A percentile compares a stretch with the other conserved stretches of the same genome.
Conservation (phyloP, 192 early-diverging fungal genomes). For the Coemansia sp. region DNA sequence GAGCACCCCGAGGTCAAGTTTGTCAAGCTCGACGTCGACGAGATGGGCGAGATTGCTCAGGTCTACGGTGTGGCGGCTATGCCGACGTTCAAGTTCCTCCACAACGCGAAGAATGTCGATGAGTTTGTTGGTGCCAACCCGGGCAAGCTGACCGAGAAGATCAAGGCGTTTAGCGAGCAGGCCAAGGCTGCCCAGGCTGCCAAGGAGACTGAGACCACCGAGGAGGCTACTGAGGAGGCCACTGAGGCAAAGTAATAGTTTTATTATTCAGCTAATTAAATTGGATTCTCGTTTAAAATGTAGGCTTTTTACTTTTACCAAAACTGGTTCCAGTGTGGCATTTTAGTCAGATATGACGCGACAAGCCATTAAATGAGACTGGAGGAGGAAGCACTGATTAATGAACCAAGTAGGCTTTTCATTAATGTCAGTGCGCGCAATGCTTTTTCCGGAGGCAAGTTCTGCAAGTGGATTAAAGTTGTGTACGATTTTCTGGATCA, state of each 20-base stretch:
- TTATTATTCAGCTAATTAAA: no score
- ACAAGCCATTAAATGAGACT: no score
- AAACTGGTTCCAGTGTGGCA: no score
- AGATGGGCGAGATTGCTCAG: conserved; percentile 47
- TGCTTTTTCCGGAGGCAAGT: no score
- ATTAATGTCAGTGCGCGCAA: no score
- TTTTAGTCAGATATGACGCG: no score
- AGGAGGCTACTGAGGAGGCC: conserved; percentile 4
- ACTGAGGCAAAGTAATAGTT: background rate
- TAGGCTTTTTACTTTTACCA: no score
- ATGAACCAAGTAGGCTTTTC: no score
- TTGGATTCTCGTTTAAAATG: no score
- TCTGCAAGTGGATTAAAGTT: no score
- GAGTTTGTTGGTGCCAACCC: conserved; percentile 41
- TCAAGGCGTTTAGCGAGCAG: conserved; percentile 11
- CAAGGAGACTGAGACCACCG: conserved; percentile 6
- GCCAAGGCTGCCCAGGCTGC: conserved; percentile 14
- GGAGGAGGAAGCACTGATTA: no score
- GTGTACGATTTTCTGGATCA: no score
- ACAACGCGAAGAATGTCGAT: conserved; percentile 57
- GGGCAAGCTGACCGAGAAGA: conserved; percentile 4
- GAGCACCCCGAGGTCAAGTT: conserved; percentile 61
- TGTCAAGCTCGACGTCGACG: conserved; percentile 85
- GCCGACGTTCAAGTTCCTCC: conserved; percentile 79
- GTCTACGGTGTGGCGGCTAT: conserved; percentile 59